Conservation (phyloP, 2,329 filamentous ascomycete species). For the Hypomyces perniciosus region DNA sequence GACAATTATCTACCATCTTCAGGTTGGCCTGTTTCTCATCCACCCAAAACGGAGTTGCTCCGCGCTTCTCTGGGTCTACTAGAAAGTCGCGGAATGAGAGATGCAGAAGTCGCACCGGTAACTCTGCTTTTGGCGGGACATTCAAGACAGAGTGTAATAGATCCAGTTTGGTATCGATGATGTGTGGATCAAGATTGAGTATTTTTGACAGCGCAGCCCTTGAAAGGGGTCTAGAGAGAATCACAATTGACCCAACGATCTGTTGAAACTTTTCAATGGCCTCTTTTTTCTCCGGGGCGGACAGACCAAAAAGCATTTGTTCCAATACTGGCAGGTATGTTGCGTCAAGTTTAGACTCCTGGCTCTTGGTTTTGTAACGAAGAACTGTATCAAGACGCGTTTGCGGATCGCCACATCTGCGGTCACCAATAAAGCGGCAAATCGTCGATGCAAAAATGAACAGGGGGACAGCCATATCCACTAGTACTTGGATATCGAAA, state of each 20-base stretch:
- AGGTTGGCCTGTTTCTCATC: constrained; percentile 29
- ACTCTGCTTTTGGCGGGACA: constrained; percentile 18
- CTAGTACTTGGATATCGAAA: constrained; percentile 13
- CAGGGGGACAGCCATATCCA: constrained; percentile 26
- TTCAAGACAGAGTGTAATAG: constrained; percentile 27
- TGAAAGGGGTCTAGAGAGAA: constrained; percentile 25
- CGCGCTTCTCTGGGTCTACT: constrained; percentile 21
- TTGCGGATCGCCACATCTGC: constrained; percentile 15
- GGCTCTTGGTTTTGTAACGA: constrained; percentile 4
- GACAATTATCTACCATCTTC: constrained; percentile 27
- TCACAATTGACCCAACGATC: constrained; percentile 23
- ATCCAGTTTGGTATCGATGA: constrained; percentile 17
- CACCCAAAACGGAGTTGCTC: constrained; percentile 28
- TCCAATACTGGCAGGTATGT: constrained; percentile 12
- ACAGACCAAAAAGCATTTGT: not conserved
- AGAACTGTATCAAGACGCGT: constrained; percentile 19
- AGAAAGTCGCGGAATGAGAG: constrained; percentile 36
- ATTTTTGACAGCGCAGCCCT: constrained; percentile 18
- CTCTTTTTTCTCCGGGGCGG: not conserved
- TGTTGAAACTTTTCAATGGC: constrained; percentile 18
- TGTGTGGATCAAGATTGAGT: constrained; percentile 14
- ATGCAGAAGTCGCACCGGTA: constrained; percentile 22
- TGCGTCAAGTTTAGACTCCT: constrained; percentile 9
- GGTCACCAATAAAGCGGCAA: constrained; percentile 23
- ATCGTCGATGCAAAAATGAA: constrained; percentile 32